These are phyloP conservation scores for Phytophthora nicotianae DNA, from an alignment of 352 stramenopile species.

Conservation along the genomic window DNA sequence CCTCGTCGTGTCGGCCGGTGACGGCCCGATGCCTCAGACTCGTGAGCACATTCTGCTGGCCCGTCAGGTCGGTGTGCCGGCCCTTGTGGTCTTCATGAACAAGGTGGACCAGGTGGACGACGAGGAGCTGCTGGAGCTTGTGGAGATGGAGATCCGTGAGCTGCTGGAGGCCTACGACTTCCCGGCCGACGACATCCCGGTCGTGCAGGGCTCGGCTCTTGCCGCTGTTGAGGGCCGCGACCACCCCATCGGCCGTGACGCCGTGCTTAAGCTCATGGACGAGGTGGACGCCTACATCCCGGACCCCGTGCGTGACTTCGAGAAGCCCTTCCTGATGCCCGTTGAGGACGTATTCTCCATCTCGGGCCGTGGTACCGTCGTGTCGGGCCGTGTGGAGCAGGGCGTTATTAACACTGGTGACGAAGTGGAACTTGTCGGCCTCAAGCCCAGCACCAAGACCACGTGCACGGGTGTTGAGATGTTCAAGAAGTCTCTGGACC, in stretches of 20 bases:
- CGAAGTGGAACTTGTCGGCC: conserved; percentile 56
- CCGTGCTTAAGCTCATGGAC: conserved; percentile 95
- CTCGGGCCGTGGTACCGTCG: conserved; percentile 96
- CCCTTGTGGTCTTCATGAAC: conserved; percentile 97
- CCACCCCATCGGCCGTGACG: conserved; percentile 80
- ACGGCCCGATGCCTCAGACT: conserved; percentile 87
- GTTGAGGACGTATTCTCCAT: conserved; percentile 98
- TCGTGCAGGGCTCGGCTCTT: conserved; percentile 94
- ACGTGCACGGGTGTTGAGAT: conserved; percentile 94
- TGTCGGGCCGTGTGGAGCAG: conserved; percentile 95
- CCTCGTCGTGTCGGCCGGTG: conserved; percentile 90
- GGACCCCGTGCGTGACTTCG: conserved; percentile 88
- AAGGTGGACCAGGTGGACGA: conserved; percentile 79
- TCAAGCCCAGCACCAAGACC: conserved; percentile 48
- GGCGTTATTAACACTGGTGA: conserved; percentile 75
- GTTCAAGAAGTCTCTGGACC: conserved; percentile 96
- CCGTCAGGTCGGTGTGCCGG: conserved; percentile 90
- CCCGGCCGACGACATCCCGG: conserved; percentile 94
- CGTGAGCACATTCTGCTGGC: conserved; percentile 97
- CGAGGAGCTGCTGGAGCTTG: conserved; percentile 40
- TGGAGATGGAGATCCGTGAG: conserved; percentile 47
- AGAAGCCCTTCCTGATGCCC: conserved; percentile 98
- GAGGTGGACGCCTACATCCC: conserved; percentile 88
- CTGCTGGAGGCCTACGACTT: conserved; percentile 95
- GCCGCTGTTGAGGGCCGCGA: conserved; percentile 92